Conservation (phyloP, 768 basidiomycete species). For the Boletales sp. region DNA sequence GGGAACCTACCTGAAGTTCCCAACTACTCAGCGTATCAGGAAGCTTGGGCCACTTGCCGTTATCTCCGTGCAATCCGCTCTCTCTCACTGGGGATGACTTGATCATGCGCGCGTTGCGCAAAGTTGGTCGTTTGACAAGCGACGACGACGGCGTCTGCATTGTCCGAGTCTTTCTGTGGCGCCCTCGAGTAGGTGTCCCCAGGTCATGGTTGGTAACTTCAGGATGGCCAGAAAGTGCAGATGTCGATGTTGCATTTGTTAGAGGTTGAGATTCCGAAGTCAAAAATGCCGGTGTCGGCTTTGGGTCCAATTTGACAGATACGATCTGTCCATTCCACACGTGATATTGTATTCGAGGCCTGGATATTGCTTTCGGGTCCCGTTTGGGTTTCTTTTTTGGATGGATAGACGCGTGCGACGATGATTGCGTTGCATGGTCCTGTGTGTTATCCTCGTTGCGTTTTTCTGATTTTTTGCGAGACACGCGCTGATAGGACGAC, state of each 20-base stretch:
- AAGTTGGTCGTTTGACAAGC: neutral
- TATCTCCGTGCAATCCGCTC: neutral
- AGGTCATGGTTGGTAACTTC: neutral
- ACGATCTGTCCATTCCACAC: conserved; percentile 18
- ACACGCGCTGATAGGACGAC: neutral
- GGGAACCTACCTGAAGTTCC: conserved; percentile 20
- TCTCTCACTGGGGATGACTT: conserved; percentile 2
- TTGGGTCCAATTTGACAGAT: neutral
- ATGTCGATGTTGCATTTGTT: neutral
- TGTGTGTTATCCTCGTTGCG: neutral
- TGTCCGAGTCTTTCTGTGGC: neutral
- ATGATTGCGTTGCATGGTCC: no score
- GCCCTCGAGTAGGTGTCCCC: neutral
- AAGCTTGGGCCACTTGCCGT: conserved; percentile 15
- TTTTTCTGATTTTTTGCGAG: conserved; percentile 5
- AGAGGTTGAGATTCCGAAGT: neutral
- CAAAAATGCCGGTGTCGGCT: neutral
- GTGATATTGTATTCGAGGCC: conserved; percentile 1
- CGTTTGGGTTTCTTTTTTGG: neutral
- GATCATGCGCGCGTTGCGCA: neutral
- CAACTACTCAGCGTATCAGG: conserved; percentile 11
- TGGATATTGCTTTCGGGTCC: neutral
- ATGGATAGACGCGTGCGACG: neutral
- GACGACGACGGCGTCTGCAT: conserved; percentile 2
- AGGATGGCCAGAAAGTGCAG: neutral